Conservation (phyloP, 2,329 filamentous ascomycete species). For the Penicillium rolfsii region DNA sequence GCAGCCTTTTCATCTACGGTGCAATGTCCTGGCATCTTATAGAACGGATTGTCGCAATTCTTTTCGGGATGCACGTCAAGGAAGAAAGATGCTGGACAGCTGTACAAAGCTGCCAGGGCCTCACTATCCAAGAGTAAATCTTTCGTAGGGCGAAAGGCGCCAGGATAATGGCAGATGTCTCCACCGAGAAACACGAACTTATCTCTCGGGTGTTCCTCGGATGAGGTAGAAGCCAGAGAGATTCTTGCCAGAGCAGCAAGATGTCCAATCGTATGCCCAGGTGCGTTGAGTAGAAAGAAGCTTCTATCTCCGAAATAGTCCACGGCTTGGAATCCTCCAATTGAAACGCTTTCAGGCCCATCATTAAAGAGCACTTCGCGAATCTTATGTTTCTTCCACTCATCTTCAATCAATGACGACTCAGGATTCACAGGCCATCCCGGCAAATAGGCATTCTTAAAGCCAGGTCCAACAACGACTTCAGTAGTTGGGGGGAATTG, state of each 20-base stretch:
- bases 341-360: background rate
- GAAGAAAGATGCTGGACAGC: background rate
- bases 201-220: background rate
- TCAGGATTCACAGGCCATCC: background rate
- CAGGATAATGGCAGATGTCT: conserved; percentile 4
- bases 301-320: conserved; percentile 4
- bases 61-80: background rate
- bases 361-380: background rate
- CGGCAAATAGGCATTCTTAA: background rate
- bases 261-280: conserved; percentile 2
- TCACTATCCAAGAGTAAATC: background rate
- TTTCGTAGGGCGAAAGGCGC: background rate
- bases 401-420: background rate
- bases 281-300: conserved; percentile 1
- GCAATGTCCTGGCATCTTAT: background rate
- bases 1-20: conserved; percentile 1
- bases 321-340: background rate
- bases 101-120: background rate
- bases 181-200: background rate
- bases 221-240: background rate
- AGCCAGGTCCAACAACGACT: background rate
- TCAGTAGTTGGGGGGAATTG: background rate
- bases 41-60: background rate
- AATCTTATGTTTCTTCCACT: background rate
- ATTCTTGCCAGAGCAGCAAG: background rate